Evolutionary conservation across 73 alveolate genomes (phyloP).

Genomic region (Symbiodinium pilosum): DNA sequence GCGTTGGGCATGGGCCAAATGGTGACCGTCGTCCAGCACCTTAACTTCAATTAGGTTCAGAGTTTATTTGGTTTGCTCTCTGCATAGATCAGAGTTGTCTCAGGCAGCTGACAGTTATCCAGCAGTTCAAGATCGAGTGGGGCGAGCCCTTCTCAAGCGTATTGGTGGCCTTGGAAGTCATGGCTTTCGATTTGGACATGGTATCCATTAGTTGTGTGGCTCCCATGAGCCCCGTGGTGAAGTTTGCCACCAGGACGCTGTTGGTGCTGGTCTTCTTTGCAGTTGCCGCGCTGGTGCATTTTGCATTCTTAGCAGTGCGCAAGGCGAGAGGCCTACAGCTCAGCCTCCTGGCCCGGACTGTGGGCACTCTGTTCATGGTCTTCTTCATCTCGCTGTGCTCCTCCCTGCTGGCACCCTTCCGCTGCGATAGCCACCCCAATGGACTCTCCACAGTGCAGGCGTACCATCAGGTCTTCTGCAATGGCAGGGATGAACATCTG

Average conservation of each 20-base stretch:
- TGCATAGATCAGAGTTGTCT: too few species aligned
- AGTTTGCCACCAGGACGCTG: conserved; percentile 8
- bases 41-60: background rate
- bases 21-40: conserved; percentile 85
- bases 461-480: conserved; percentile 41
- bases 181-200: conserved; percentile 77
- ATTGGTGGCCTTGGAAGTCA: conserved; percentile 30
- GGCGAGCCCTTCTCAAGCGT: conserved; percentile 71
- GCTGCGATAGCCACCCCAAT: conserved; percentile 47
- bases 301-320: background rate
- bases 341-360: conserved; percentile 57
- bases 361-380: conserved; percentile 69
- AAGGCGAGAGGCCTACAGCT: conserved; percentile 9
- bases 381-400: conserved; percentile 74
- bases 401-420: conserved; percentile 64
- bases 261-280: conserved; percentile 70
- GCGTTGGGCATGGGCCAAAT: conserved; percentile 83
- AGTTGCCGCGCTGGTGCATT: conserved; percentile 37
- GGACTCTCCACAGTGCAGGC: conserved; percentile 69
- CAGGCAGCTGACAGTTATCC: conserved; percentile 50
- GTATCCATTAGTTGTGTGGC: conserved; percentile 48
- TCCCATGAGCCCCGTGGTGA: conserved; percentile 74
- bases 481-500: conserved; percentile 50
- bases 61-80: too few species aligned
- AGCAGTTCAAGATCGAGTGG: conserved; percentile 84